phyloP scores from a whole-genome alignment of 2,329 filamentous ascomycete species.

The Curvularia spicifera region DNA sequence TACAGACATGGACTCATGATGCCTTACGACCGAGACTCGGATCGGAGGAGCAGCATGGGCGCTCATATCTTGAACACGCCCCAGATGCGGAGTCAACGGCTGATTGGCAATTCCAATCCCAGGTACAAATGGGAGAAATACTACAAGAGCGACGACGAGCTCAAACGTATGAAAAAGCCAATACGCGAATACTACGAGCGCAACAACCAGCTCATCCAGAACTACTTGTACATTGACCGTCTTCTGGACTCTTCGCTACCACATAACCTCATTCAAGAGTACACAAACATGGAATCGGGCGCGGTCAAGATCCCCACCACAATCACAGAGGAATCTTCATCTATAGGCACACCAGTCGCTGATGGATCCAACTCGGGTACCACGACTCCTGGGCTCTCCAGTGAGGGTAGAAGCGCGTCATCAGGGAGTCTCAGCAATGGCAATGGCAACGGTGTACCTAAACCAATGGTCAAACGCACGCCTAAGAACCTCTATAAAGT shows the following conservation, averaged over 20 bases:
- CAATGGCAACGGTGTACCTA: slow-evolving; percentile 31
- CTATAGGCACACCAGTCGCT: slow-evolving; percentile 24
- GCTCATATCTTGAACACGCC: slow-evolving; percentile 59
- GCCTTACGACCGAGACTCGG: slow-evolving; percentile 44
- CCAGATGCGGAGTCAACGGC: slow-evolving; percentile 78
- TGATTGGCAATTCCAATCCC: slow-evolving; percentile 89
- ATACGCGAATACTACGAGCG: slow-evolving; percentile 86
- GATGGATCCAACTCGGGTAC: slow-evolving; percentile 20
- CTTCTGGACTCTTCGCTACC: slow-evolving; percentile 91
- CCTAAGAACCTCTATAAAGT: slow-evolving; percentile 85
- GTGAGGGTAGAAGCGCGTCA: slow-evolving; percentile 17
- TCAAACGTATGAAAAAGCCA: slow-evolving; percentile 73
- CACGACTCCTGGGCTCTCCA: slow-evolving; percentile 25
- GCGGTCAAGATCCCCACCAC: slow-evolving; percentile 72
- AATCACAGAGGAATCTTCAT: slow-evolving; percentile 71
- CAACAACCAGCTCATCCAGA: slow-evolving; percentile 85
- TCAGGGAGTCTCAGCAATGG: slow-evolving; percentile 37
- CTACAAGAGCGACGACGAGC: slow-evolving; percentile 79
- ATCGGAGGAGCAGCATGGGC: slow-evolving; percentile 52
- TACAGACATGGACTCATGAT: slow-evolving; percentile 37
- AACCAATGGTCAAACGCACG: slow-evolving; percentile 58
- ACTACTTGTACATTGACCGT: slow-evolving; percentile 92
- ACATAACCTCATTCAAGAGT: slow-evolving; percentile 89
- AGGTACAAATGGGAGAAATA: slow-evolving; percentile 85
- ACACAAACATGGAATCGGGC: slow-evolving; percentile 68